These are phyloP conservation scores for Pleoardoris graminearum DNA, from an alignment of 2,329 filamentous ascomycete species.

Conservation along the genomic window DNA sequence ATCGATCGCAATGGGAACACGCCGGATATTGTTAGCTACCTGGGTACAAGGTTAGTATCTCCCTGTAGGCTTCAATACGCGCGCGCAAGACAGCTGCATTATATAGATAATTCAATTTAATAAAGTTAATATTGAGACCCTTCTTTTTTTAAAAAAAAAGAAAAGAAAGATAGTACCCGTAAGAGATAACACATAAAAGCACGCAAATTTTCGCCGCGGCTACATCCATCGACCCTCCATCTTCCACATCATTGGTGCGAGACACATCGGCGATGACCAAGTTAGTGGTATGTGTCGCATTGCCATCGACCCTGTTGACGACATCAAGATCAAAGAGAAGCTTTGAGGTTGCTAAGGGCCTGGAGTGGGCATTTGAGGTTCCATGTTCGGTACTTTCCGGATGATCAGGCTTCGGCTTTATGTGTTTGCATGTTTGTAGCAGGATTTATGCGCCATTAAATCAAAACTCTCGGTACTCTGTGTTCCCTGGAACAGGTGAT, in stretches of 20 bases:
- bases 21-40: constrained; percentile 19
- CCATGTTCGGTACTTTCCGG: no score
- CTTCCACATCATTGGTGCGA: constrained; percentile 15
- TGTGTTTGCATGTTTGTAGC: no score
- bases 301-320: constrained; percentile 14
- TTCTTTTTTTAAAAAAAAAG: no score
- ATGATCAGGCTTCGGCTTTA: no score
- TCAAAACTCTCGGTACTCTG: not conserved
- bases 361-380: constrained; percentile 13
- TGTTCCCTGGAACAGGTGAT: no score
- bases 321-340: constrained; percentile 8
- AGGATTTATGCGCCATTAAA: not conserved
- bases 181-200: no score
- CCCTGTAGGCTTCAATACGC: constrained; percentile 5
- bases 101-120: no score
- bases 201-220: no score
- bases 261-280: constrained; percentile 18
- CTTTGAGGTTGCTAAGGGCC: constrained; percentile 8
- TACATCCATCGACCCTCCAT: no score
- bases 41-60: constrained; percentile 11
- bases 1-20: constrained; percentile 19
- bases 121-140: not conserved
- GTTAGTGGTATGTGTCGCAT: constrained; percentile 9
- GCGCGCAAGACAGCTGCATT: no score
- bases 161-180: no score